A percentile compares a stretch with the other conserved stretches of the same genome.
Evolutionary conservation across 345 rosid genomes (phyloP).

Genomic region (Limnanthes douglasii): DNA sequence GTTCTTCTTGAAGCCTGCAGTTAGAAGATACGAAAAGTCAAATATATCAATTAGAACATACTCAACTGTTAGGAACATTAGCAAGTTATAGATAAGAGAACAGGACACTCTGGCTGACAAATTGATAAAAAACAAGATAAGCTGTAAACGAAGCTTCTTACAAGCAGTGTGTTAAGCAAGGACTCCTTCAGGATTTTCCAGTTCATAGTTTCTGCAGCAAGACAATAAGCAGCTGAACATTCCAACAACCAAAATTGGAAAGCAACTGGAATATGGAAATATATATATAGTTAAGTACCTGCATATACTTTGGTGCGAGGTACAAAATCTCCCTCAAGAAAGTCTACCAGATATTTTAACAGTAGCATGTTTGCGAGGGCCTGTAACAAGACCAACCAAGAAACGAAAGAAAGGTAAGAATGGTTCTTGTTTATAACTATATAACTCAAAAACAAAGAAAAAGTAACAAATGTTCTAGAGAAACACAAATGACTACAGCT

Average conservation of each 20-base stretch:
- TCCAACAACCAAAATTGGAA: slow-evolving; percentile 2
- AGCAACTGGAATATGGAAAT: too few relatives aligned
- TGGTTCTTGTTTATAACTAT: too few relatives aligned
- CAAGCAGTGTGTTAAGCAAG: slow-evolving; percentile 60
- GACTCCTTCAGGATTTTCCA: slow-evolving; percentile 62
- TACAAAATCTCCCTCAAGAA: slow-evolving; percentile 50
- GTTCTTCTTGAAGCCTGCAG: slow-evolving; percentile 63
- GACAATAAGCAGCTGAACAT: neutral
- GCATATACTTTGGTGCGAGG: slow-evolving; percentile 28
- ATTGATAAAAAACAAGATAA: too few relatives aligned
- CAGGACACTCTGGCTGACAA: too few relatives aligned
- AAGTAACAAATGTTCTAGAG: too few relatives aligned
- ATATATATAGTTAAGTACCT: too few relatives aligned
- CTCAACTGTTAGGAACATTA: neutral
- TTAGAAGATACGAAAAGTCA: slow-evolving; percentile 1
- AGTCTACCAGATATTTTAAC: slow-evolving; percentile 58
- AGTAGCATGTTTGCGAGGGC: slow-evolving; percentile 42
- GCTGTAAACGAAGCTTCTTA: too few relatives aligned
- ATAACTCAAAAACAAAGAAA: too few relatives aligned
- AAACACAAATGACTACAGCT: neutral
- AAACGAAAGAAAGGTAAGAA: too few relatives aligned
- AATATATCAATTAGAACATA: neutral
- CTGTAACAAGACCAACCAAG: slow-evolving; percentile 21
- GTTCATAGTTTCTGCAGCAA: slow-evolving; percentile 64
- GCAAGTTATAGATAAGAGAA: too few relatives aligned